Conservation (phyloP, 2,329 filamentous ascomycete genomes). For the Macroventuria anomochaeta region DNA sequence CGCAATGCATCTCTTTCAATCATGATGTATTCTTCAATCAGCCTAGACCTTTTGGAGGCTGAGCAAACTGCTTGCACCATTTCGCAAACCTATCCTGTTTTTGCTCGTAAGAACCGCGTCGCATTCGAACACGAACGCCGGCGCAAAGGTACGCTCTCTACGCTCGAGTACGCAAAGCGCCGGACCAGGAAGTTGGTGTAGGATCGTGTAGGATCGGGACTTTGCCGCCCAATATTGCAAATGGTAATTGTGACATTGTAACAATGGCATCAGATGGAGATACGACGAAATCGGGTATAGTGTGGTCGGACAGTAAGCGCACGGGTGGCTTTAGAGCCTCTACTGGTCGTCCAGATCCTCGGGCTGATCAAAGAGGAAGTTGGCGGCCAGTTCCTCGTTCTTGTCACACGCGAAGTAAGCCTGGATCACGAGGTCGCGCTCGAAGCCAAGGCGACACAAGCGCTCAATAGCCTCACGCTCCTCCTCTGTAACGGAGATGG, state of each 20-base stretch:
- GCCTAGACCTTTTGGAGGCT: background rate
- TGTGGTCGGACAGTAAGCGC: slow-evolving; percentile 31
- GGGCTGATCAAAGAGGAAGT: slow-evolving; percentile 97
- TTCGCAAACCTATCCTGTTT: slow-evolving; percentile 3
- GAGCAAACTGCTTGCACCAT: slow-evolving; percentile 9
- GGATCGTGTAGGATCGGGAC: slow-evolving; percentile 21
- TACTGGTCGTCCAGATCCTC: slow-evolving; percentile 73
- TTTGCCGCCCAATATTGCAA: slow-evolving; percentile 26
- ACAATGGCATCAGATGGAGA: slow-evolving; percentile 31
- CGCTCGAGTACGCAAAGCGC: slow-evolving; percentile 7
- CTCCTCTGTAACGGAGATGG: slow-evolving; percentile 91
- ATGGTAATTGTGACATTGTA: slow-evolving; percentile 28
- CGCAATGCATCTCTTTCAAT: background rate
- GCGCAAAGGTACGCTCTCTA: background rate
- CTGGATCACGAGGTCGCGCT: slow-evolving; percentile 91
- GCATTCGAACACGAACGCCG: background rate
- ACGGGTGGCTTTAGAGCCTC: slow-evolving; percentile 20
- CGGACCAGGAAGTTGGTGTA: slow-evolving; percentile 16
- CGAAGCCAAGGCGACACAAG: slow-evolving; percentile 90
- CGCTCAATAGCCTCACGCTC: slow-evolving; percentile 97
- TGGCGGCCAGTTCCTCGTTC: slow-evolving; percentile 97
- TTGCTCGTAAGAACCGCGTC: background rate
- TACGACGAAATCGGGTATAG: slow-evolving; percentile 28
- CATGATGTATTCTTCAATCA: slow-evolving; percentile 12
- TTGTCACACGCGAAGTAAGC: slow-evolving; percentile 99